phyloP scores from a whole-genome alignment of 306 rosid genomes.

The Castanospermum australe region DNA sequence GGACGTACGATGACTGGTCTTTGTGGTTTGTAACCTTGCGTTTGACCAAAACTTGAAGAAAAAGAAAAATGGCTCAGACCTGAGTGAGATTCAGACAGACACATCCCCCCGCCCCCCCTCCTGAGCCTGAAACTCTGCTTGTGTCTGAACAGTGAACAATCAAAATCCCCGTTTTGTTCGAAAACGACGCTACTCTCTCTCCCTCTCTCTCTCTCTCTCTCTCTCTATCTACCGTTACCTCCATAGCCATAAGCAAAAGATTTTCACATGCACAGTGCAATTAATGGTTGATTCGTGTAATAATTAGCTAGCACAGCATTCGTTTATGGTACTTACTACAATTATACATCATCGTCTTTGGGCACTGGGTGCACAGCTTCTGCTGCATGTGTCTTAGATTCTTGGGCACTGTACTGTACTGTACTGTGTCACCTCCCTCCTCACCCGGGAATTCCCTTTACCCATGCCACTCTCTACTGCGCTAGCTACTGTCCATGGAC shows the following conservation, averaged over 20 bases:
- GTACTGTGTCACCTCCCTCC: slow-evolving; percentile 26
- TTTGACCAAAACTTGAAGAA: slow-evolving; percentile 31
- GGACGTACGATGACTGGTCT: slow-evolving; percentile 26
- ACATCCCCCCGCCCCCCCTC: background rate
- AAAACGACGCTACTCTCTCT: slow-evolving; percentile 7
- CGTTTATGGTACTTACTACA: slow-evolving; percentile 14
- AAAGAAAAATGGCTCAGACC: background rate
- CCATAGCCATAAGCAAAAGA: background rate
- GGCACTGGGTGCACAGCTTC: background rate
- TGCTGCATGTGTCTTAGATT: background rate
- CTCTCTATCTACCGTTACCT: background rate
- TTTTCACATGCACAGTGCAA: background rate
- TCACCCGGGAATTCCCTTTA: slow-evolving; percentile 12
- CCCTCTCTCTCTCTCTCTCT: background rate
- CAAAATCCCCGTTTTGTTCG: slow-evolving; percentile 38
- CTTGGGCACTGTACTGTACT: slow-evolving; percentile 27
- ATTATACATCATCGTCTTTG: slow-evolving; percentile 4
- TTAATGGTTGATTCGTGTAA: background rate
- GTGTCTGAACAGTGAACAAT: slow-evolving; percentile 32
- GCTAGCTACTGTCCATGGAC: background rate
- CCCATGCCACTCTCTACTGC: slow-evolving; percentile 10
- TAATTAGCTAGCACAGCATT: background rate
- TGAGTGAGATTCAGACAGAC: slow-evolving; percentile 17
- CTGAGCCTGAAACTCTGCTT: background rate
- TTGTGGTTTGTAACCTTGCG: slow-evolving; percentile 26